A percentile compares a stretch with the other conserved stretches of the same genome.
Evolutionary conservation across 2,329 filamentous ascomycete genomes (phyloP).

Genomic region (Neobulgaria alba): DNA sequence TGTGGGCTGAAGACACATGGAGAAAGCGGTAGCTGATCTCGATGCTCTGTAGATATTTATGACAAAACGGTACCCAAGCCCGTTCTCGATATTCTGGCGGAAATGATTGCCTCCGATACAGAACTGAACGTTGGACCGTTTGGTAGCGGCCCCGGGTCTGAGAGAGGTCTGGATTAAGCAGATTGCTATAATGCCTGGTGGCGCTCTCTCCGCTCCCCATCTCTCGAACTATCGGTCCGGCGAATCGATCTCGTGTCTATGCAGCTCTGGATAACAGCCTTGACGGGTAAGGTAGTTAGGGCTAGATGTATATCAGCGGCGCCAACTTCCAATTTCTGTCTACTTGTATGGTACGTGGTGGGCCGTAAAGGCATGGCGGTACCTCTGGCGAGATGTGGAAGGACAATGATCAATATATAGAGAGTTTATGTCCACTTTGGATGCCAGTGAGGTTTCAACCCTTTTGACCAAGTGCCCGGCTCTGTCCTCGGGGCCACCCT

Average conservation of each 20-base stretch:
- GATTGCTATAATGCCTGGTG: no score
- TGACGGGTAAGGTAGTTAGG: no score
- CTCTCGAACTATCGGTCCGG: neutral
- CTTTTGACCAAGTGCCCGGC: no score
- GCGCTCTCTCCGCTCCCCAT: neutral
- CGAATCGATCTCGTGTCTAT: no score
- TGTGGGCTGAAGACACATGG: no score
- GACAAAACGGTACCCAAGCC: conserved; percentile 42
- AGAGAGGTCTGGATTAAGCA: conserved; percentile 28
- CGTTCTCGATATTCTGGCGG: conserved; percentile 88
- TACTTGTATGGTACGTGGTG: neutral
- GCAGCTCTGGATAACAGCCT: no score
- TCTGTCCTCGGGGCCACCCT: no score
- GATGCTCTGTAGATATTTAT: neutral
- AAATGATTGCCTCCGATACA: conserved; percentile 94
- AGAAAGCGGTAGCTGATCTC: no score
- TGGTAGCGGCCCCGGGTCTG: conserved; percentile 21
- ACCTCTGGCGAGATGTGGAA: neutral
- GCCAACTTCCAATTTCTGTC: neutral
- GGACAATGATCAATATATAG: neutral
- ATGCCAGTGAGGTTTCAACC: no score
- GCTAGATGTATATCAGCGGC: neutral
- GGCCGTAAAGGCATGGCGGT: neutral
- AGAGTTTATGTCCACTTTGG: neutral
- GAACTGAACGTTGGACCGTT: conserved; percentile 51